phyloP scores from a whole-genome alignment of 257 asterid genomes.

The Henckelia pumila region DNA sequence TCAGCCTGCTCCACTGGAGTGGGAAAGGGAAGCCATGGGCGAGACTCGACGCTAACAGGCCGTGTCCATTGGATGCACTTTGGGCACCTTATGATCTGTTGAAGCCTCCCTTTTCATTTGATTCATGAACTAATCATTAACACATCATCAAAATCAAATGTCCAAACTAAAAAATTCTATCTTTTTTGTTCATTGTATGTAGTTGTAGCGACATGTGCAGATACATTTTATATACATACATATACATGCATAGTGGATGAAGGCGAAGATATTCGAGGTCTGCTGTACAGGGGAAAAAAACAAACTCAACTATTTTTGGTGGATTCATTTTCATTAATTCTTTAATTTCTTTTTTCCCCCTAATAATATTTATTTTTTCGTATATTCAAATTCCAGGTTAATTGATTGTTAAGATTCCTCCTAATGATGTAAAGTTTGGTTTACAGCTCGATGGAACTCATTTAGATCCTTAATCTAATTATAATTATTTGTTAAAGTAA shows the following conservation, averaged over 20 bases:
- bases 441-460: neutral
- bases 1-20: conserved; percentile 17
- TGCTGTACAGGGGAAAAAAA: neutral
- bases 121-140: conserved; percentile 31
- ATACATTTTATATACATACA: too few species aligned
- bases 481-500: too few species aligned
- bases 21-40: conserved; percentile 22
- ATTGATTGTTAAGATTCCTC: too few species aligned
- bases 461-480: too few species aligned
- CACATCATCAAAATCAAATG: neutral
- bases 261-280: neutral
- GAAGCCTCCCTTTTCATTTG: conserved; percentile 43
- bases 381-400: neutral
- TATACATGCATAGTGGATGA: neutral
- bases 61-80: conserved; percentile 18
- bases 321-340: neutral
- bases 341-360: too few species aligned
- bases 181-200: neutral
- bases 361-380: too few species aligned
- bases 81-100: conserved; percentile 31
- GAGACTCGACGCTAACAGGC: conserved; percentile 16
- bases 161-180: neutral
- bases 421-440: neutral
- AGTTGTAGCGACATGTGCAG: too few species aligned
- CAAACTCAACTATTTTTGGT: neutral